Conservation (phyloP, 306 rosid species). For the Senna tora region DNA sequence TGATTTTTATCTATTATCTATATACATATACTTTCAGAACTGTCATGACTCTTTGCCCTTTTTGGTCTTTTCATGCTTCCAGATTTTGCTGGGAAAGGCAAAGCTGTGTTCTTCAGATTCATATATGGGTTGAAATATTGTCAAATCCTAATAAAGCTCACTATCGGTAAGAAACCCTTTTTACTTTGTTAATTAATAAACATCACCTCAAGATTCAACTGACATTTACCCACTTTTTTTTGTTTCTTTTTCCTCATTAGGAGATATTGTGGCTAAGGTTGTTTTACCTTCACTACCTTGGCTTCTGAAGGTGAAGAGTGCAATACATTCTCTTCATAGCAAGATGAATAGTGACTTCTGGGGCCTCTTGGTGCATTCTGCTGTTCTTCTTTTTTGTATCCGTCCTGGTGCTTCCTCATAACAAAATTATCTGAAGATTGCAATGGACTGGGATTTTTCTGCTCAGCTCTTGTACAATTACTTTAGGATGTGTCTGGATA, state of each 20-base stretch:
- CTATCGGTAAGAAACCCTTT: constrained; percentile 59
- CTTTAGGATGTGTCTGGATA: too few relatives aligned
- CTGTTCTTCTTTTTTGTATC: constrained; percentile 35
- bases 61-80: constrained; percentile 42
- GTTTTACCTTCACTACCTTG: constrained; percentile 39
- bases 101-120: constrained; percentile 51
- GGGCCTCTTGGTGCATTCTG: constrained; percentile 38
- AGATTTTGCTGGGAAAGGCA: constrained; percentile 53
- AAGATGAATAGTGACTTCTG: constrained; percentile 37
- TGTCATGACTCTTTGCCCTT: constrained; percentile 6
- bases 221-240: background rate
- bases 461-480: too few relatives aligned
- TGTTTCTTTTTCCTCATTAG: constrained; percentile 19
- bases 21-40: background rate
- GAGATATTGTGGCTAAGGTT: constrained; percentile 7
- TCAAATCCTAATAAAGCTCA: constrained; percentile 48
- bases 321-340: constrained; percentile 27
- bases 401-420: constrained; percentile 30
- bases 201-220: constrained; percentile 30
- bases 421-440: constrained; percentile 1
- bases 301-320: constrained; percentile 40
- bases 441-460: too few relatives aligned
- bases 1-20: background rate
- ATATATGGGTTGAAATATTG: constrained; percentile 53
- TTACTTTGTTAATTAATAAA: constrained; percentile 5